Percentiles rank a stretch among this genome's conserved stretches.
phyloP scores from a whole-genome alignment of 768 basidiomycete species.

The Agrocybe praecox region DNA sequence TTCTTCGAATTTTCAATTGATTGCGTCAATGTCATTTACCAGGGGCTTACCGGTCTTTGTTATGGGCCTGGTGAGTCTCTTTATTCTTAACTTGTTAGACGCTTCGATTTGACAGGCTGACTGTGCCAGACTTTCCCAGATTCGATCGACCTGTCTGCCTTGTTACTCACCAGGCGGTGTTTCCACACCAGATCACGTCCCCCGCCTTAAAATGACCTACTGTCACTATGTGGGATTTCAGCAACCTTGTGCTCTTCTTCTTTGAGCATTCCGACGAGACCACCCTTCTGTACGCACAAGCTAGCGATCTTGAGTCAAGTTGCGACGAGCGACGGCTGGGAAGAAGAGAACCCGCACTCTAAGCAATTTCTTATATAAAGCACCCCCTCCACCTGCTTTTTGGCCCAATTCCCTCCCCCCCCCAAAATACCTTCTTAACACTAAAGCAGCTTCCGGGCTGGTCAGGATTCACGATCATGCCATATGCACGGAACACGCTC shows the following conservation, averaged over 20 bases:
- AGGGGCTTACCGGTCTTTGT: not conserved
- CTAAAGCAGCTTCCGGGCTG: not conserved
- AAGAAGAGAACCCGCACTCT: not conserved
- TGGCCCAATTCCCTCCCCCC: too few relatives aligned
- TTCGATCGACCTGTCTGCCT: not conserved
- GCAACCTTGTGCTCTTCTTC: not conserved
- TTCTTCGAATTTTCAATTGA: slow-evolving; percentile 10
- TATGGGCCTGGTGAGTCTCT: not conserved
- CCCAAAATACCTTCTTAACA: too few relatives aligned
- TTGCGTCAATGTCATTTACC: slow-evolving; percentile 16
- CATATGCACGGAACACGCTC: slow-evolving; percentile 22
- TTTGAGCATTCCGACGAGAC: not conserved
- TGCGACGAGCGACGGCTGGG: not conserved
- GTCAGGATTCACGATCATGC: too few relatives aligned
- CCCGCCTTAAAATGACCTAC: not conserved
- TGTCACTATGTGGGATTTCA: not conserved
- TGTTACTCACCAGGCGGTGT: not conserved
- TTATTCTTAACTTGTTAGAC: not conserved
- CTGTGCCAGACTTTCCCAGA: not conserved
- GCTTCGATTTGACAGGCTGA: slow-evolving; percentile 3
- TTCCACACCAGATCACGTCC: not conserved
- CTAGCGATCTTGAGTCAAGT: not conserved
- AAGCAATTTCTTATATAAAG: not conserved
- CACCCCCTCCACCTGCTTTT: not conserved
- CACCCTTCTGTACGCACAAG: not conserved